Percentiles rank a stretch among this genome's conserved stretches.
phyloP scores from a whole-genome alignment of 495 filamentous ascomycete species.

The Cryomyces antarcticus region DNA sequence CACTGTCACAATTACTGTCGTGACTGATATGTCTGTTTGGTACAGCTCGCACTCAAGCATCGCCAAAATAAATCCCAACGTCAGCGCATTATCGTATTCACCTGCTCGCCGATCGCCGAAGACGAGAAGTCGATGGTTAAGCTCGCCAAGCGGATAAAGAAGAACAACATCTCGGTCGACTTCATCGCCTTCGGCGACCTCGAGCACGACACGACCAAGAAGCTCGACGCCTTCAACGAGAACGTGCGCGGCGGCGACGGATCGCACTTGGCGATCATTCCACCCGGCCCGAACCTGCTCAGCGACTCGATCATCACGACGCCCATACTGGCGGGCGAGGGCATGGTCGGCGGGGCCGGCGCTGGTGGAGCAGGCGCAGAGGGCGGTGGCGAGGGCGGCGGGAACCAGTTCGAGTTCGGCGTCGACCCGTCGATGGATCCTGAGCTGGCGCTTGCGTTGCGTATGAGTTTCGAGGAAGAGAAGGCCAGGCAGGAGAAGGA shows the following conservation, averaged over 20 bases:
- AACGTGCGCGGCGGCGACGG: conserved; percentile 77
- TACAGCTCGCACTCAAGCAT: conserved; percentile 87
- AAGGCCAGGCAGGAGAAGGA: conserved; percentile 77
- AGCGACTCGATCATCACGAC: conserved; percentile 84
- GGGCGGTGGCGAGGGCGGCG: conserved; percentile 37
- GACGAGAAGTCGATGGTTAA: conserved; percentile 73
- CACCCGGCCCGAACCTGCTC: conserved; percentile 73
- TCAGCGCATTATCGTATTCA: conserved; percentile 89
- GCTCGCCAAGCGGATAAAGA: conserved; percentile 96
- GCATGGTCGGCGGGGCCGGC: conserved; percentile 24
- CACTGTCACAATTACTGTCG: too few species aligned
- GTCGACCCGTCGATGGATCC: conserved; percentile 71
- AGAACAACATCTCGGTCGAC: conserved; percentile 76
- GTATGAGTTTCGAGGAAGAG: conserved; percentile 97
- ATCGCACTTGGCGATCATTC: conserved; percentile 77
- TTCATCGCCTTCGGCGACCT: conserved; percentile 88
- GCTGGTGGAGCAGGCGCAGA: conserved; percentile 22
- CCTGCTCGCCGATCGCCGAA: conserved; percentile 77
- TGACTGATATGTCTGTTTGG: background rate
- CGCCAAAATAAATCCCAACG: conserved; percentile 89
- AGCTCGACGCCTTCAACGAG: conserved; percentile 81
- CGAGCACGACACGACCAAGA: conserved; percentile 73
- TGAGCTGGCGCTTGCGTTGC: conserved; percentile 81
- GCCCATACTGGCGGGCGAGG: conserved; percentile 70
- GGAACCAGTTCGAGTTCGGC: conserved; percentile 41